Evolutionary conservation across 345 rosid genomes (phyloP).

Genomic region (Gossypium sturtianum): DNA sequence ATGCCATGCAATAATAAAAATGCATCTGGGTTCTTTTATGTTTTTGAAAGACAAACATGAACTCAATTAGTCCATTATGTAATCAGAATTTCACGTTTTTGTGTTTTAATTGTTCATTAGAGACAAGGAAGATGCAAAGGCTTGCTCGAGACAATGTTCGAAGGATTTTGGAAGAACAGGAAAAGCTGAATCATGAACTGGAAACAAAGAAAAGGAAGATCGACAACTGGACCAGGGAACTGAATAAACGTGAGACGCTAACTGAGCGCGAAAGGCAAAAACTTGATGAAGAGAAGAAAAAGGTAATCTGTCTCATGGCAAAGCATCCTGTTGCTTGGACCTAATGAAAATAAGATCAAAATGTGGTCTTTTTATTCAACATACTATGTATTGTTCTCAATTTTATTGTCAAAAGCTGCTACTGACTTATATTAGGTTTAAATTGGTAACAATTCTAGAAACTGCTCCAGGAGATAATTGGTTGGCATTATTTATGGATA

Average conservation of each 20-base stretch:
- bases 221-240: conserved; percentile 50
- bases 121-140: conserved; percentile 76
- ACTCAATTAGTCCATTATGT: neutral
- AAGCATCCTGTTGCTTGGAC: neutral
- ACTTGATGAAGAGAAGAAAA: conserved; percentile 81
- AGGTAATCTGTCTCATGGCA: conserved; percentile 30
- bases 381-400: neutral
- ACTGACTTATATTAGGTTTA: neutral
- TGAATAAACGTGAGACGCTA: conserved; percentile 70
- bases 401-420: neutral
- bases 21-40: neutral
- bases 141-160: conserved; percentile 52
- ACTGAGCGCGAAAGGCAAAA: conserved; percentile 80
- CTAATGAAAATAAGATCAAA: neutral
- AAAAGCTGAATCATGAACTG: conserved; percentile 55
- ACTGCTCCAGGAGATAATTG: neutral
- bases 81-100: neutral
- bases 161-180: conserved; percentile 61
- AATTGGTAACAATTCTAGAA: neutral
- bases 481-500: neutral
- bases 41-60: neutral
- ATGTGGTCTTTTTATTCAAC: neutral
- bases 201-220: conserved; percentile 51
- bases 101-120: conserved; percentile 35
- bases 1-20: neutral